Evolutionary conservation across 2,329 filamentous ascomycete species (phyloP).

Genomic region (Penicillium aurantiogriseum): DNA sequence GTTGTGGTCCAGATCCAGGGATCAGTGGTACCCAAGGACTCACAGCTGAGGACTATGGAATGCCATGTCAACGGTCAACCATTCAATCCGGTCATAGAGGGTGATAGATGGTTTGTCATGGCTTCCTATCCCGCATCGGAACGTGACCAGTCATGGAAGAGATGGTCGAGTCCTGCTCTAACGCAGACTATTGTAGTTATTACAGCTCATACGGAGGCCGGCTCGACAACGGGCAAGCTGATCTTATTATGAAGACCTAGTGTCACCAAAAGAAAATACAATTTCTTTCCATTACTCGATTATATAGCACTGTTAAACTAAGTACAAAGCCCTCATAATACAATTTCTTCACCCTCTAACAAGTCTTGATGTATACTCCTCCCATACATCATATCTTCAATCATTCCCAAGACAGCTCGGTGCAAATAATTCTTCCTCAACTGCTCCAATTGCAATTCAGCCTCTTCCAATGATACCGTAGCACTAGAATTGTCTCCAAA

Average conservation of each 20-base stretch:
- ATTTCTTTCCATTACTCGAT: not conserved
- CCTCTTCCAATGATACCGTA: constrained; percentile 10
- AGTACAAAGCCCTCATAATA: not conserved
- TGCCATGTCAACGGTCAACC: constrained; percentile 27
- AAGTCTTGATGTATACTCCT: constrained; percentile 9
- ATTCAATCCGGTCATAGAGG: constrained; percentile 14
- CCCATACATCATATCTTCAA: constrained; percentile 29
- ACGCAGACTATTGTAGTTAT: constrained; percentile 27
- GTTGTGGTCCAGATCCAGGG: constrained; percentile 13
- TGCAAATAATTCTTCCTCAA: constrained; percentile 27
- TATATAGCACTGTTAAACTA: no score
- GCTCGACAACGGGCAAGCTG: constrained; percentile 20
- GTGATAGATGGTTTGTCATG: constrained; percentile 16
- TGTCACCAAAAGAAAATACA: not conserved
- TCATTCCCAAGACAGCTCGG: constrained; percentile 26
- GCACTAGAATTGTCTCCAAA: not conserved
- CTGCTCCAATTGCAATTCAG: constrained; percentile 19
- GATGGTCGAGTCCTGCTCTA: constrained; percentile 28
- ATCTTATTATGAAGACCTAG: constrained; percentile 20
- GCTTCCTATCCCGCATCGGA: constrained; percentile 23
- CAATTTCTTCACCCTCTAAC: not conserved
- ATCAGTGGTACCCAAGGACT: constrained; percentile 5
- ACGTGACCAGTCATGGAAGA: constrained; percentile 26
- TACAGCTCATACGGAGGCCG: constrained; percentile 12
- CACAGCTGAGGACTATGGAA: constrained; percentile 8